Base-by-base conservation (phyloP, 2,329 filamentous ascomycete genomes). In the Mycosphaerelloides madeirae region DNA sequence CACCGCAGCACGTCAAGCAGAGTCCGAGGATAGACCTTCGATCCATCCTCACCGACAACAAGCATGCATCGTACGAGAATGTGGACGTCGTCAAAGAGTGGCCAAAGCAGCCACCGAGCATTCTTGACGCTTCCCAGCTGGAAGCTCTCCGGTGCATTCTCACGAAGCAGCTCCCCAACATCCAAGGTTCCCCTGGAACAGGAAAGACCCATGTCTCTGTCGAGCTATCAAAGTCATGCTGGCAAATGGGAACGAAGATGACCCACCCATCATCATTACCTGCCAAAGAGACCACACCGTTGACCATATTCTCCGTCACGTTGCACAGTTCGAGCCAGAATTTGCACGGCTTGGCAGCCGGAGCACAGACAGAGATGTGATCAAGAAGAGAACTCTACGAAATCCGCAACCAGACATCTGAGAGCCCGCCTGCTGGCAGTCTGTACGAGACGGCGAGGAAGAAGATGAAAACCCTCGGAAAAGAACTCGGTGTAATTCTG, bases 261-360 rank as follows among this genome's bases (percentile, higher is more conserved):
- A 83, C 45, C 76, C 81, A 7, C 86, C 86, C 0, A 81, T 96
- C 22, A 74, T 95, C 15, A 73, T 95, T 3, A 78, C 88, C 0
- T 88, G 87, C 6, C 88, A 95, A 57, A 96, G 89, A 0, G 96
- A 96, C 47, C 88, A 95, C 64, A 89, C 89, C 0, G 69, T 95
- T 0, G 89, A 96, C 55, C 89, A 95, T 60, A 71, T 96, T 0
- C 70, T 95, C 0, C 68, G 70, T 1, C 79, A 83, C 43, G 73
- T 88, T 13, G 71, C 80, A 1, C 60, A 69, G 5, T 84, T 84
- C 53, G 81, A 84, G 54, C 64, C 68, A 0, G 74, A 79, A 1
- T 81, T 89, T 45, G 68, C 84, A 38, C 77, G 83, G 7, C 66
- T 87, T 8, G 88, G 88, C 32, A 81, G 83, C 2, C 77, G 85